Evolutionary conservation across 2,329 filamentous ascomycete species (phyloP), one percentile per base, ranked within the genome.

Genomic region (Neophaeococcomyces aloes): DNA sequence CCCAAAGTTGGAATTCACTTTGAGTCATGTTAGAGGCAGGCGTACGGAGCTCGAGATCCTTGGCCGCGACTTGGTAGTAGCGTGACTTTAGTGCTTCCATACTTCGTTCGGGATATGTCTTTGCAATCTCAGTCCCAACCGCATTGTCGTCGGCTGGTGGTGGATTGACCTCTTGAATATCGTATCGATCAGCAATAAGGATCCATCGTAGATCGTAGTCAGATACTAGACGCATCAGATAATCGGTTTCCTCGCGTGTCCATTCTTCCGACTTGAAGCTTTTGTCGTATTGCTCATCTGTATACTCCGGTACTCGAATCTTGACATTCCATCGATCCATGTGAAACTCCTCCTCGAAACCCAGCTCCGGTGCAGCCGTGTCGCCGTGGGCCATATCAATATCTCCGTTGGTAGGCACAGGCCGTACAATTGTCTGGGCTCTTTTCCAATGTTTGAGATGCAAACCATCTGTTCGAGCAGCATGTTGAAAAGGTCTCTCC

Each of bases 171-270:
- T 53, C 47, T 14, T 33, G 21, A 11, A 50, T 94, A 42, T 94
- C 85, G 65, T 95, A 98, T 46, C 89, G 83, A 62, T 98, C 91
- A 71, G 82, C 86, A 48, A 98, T 85, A 13, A 96, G 63, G 3
- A 89, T 75, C 87, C 91, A 98, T 53, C 91, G 81, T 48, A 94
- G 72, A 58, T 94, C 86, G 58, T 80, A 94, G 36, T 88, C 82
- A 45, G 74, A 74, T 11, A 78, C 84, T 29, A 89, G 61, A 2
- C 76, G 69, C 59, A 96, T 75, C 50, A 98, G 65, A 59, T 95
- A 95, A 59, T 95, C 87, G 7, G 91, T 98, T 65, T 98, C 91
- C 56, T 91, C 82, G 57, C 83, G 86, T 11, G 83, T 81, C 91
- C 91, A 98, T 54, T 89, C 80, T 11, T 77, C 69, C 57, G 72